Conservation (phyloP, 352 stramenopile genomes). For the Phytophthora pistaciae region DNA sequence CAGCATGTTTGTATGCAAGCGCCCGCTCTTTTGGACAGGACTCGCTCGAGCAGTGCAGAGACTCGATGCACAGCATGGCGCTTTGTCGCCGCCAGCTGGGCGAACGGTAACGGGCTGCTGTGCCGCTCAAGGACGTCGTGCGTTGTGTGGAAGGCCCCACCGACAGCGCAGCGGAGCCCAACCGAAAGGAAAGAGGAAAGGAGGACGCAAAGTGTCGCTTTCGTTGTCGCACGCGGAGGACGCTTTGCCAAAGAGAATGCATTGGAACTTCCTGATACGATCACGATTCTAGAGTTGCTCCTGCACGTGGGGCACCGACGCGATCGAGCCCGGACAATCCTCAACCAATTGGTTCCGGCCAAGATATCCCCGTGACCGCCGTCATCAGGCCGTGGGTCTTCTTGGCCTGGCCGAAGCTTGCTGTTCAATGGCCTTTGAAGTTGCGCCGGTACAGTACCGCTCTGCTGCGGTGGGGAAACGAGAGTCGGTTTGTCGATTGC, state of each 20-base stretch:
- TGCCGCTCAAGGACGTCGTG: slow-evolving; percentile 14
- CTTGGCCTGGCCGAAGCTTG: neutral
- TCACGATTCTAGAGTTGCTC: neutral
- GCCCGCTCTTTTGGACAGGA: slow-evolving; percentile 26
- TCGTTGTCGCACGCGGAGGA: neutral
- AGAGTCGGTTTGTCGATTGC: slow-evolving; percentile 33
- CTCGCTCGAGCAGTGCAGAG: neutral
- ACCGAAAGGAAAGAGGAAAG: neutral
- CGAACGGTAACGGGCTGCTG: slow-evolving; percentile 29
- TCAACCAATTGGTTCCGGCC: neutral
- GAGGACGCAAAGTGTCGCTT: neutral
- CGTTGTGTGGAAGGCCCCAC: slow-evolving; percentile 23
- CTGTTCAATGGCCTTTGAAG: neutral
- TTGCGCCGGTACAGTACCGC: neutral
- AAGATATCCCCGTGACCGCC: slow-evolving; percentile 5
- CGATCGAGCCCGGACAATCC: neutral
- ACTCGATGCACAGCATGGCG: neutral
- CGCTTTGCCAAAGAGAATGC: neutral
- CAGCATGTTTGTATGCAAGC: slow-evolving; percentile 11
- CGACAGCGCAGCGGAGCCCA: neutral
- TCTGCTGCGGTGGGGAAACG: neutral
- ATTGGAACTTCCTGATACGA: neutral
- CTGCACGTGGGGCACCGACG: neutral
- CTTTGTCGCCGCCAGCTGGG: slow-evolving; percentile 27
- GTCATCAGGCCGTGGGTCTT: slow-evolving; percentile 16